These are phyloP conservation scores for Bromus sterilis DNA, from an alignment of 176 grass and related monocot species.

Conservation along the genomic window DNA sequence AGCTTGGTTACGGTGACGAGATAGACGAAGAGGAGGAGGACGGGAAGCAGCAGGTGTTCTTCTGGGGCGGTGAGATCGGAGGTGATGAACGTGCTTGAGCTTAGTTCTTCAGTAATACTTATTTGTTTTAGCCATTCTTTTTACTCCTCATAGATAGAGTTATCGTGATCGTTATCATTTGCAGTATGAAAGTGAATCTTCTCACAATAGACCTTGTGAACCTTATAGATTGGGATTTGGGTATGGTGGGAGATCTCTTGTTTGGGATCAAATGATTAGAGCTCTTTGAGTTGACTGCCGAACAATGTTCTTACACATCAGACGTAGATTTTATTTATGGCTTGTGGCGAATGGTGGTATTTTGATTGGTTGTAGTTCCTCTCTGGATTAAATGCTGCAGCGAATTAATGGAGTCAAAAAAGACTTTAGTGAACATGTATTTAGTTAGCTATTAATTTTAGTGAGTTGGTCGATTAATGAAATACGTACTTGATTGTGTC, in stretches of 20 bases:
- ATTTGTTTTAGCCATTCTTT: neutral
- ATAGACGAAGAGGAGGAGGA: conserved; percentile 73
- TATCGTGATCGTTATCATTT: neutral
- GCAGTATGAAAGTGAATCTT: neutral
- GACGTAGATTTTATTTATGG: neutral
- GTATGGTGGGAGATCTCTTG: neutral
- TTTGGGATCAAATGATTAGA: neutral
- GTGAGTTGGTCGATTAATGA: neutral
- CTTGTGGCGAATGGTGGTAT: neutral
- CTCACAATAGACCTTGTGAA: neutral
- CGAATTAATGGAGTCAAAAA: neutral
- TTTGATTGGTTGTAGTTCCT: neutral
- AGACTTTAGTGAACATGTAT: neutral
- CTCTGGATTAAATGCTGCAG: neutral
- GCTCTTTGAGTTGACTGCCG: neutral
- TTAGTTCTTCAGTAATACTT: conserved; percentile 1
- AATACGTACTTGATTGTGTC: neutral
- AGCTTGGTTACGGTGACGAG: conserved; percentile 68
- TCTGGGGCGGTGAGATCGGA: conserved; percentile 62
- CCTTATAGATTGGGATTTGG: neutral
- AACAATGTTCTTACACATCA: neutral
- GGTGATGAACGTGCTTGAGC: conserved; percentile 33
- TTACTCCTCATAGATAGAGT: neutral
- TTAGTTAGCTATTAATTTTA: neutral
- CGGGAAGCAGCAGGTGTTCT: conserved; percentile 48